A percentile compares a stretch with the other conserved stretches of the same genome.
Evolutionary conservation across 2,329 filamentous ascomycete species (phyloP).

Genomic region (Zalaria obscura): DNA sequence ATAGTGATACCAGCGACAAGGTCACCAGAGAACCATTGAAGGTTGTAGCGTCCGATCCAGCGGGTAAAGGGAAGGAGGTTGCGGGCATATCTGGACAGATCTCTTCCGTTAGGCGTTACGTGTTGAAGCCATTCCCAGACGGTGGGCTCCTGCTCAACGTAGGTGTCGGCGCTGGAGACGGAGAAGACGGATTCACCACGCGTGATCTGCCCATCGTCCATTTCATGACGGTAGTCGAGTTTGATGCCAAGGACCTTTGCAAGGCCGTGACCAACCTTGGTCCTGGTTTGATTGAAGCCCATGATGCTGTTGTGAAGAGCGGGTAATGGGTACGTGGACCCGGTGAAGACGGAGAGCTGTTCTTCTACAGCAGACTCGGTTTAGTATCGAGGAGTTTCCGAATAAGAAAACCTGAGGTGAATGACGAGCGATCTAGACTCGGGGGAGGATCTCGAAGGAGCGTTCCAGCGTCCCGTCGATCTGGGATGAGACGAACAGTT

Average conservation of each 20-base stretch:
- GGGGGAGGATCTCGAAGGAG: too few species aligned
- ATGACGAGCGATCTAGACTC: too few species aligned
- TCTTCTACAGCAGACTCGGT: too few species aligned
- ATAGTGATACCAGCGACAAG: conserved; percentile 72
- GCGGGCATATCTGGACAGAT: conserved; percentile 46
- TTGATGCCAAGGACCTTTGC: conserved; percentile 77
- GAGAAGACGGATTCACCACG: conserved; percentile 72
- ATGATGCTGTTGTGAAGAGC: not conserved
- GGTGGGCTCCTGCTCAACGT: conserved; percentile 70
- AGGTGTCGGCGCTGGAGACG: conserved; percentile 56
- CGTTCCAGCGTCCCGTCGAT: too few species aligned
- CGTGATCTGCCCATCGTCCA: conserved; percentile 47
- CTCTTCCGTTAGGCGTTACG: conserved; percentile 42
- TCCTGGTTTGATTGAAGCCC: conserved; percentile 14
- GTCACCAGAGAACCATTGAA: conserved; percentile 80
- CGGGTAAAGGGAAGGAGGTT: conserved; percentile 73
- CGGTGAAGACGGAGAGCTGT: too few species aligned
- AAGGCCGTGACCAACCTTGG: conserved; percentile 55
- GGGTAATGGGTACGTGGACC: too few species aligned
- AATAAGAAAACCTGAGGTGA: too few species aligned
- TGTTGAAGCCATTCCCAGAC: conserved; percentile 56
- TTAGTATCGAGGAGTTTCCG: too few species aligned
- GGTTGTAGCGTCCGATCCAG: conserved; percentile 86
- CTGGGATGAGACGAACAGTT: too few species aligned
- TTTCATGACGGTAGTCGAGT: conserved; percentile 51